These are phyloP conservation scores for Escallonia herrerae DNA, from an alignment of 129 eudicot genomes.

Conservation along the genomic window DNA sequence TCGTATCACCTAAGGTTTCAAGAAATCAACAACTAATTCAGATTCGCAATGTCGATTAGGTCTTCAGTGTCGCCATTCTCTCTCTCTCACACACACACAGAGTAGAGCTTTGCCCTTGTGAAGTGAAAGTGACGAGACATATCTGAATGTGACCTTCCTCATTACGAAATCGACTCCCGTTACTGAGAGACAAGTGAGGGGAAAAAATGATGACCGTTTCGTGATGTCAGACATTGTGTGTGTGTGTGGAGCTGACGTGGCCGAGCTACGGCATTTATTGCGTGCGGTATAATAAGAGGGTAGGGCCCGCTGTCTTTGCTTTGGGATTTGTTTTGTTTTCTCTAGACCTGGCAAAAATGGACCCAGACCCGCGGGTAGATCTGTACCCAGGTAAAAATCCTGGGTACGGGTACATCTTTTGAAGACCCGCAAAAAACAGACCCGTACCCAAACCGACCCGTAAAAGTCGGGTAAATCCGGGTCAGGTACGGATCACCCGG, in stretches of 20 bases:
- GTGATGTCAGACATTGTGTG: not conserved
- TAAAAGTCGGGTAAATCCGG: too few species aligned
- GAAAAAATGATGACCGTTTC: not conserved
- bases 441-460: too few species aligned
- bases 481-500: too few species aligned
- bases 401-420: too few species aligned
- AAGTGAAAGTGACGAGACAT: not conserved
- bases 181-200: not conserved
- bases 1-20: not conserved
- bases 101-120: not conserved
- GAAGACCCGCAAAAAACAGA: too few species aligned
- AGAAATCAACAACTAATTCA: not conserved
- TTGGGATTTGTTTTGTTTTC: slow-evolving; percentile 11
- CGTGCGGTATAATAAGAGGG: slow-evolving; percentile 6
- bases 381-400: too few species aligned
- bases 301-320: not conserved
- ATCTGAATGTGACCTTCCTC: too few species aligned
- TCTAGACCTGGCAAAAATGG: too few species aligned
- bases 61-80: not conserved
- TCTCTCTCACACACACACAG: not conserved
- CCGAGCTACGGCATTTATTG: slow-evolving; percentile 13
- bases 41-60: slow-evolving; percentile 7
- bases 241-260: not conserved
- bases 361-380: too few species aligned
- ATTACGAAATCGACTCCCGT: too few species aligned